Percentiles rank a stretch among this genome's conserved stretches.
phyloP scores from a whole-genome alignment of 306 rosid species.

The Gynostemma pentaphyllum region DNA sequence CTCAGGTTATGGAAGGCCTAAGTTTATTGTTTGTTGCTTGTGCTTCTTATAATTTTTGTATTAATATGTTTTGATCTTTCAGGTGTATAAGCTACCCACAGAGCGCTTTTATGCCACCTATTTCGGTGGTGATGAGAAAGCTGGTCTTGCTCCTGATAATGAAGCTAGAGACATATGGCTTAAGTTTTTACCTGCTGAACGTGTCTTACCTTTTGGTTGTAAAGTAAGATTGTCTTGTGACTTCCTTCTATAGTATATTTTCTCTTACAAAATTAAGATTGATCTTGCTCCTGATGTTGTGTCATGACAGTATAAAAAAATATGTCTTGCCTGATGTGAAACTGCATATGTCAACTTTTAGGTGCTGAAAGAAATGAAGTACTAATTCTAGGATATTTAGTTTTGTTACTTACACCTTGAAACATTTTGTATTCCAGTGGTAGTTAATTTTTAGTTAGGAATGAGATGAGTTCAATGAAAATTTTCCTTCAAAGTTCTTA shows the following conservation, averaged over 20 bases:
- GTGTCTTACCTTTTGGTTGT: conserved; percentile 87
- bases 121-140: conserved; percentile 82
- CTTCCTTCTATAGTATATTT: background rate
- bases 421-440: no score
- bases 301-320: background rate
- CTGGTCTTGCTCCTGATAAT: conserved; percentile 77
- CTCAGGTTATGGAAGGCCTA: background rate
- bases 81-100: conserved; percentile 74
- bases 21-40: background rate
- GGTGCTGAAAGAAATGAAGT: background rate
- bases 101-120: conserved; percentile 81
- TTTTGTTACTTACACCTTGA: no score
- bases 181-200: conserved; percentile 60
- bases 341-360: background rate
- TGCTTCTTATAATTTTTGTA: background rate
- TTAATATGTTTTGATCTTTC: conserved; percentile 9
- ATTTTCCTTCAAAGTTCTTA: no score
- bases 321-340: background rate
- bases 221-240: conserved; percentile 37
- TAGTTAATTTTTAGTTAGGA: no score
- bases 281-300: background rate
- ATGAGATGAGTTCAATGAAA: no score
- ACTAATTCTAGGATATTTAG: no score
- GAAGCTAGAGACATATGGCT: conserved; percentile 91
- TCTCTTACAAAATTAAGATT: background rate